These are phyloP conservation scores for Zymoseptoria ardabiliae DNA, from an alignment of 2,329 filamentous ascomycete genomes.

Conservation along the genomic window DNA sequence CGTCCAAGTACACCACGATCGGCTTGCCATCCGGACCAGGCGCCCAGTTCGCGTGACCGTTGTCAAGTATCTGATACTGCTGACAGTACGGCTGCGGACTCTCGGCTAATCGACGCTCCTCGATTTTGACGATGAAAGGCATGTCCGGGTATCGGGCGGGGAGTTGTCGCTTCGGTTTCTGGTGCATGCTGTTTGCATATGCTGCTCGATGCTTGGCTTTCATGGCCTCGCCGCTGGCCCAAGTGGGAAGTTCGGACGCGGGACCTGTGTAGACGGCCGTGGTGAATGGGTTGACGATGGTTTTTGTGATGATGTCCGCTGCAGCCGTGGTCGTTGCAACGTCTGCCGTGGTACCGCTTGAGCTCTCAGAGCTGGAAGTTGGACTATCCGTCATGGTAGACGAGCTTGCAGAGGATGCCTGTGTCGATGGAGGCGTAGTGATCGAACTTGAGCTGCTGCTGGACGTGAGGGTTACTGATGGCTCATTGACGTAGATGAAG, in stretches of 20 bases:
- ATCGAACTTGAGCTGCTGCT: constrained; percentile 6
- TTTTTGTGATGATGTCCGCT: constrained; percentile 10
- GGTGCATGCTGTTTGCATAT: not conserved
- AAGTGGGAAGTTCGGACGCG: constrained; percentile 6
- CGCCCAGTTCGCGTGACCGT: constrained; percentile 39
- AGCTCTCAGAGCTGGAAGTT: not conserved
- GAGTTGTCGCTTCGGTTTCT: constrained; percentile 9
- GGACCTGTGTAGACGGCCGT: constrained; percentile 18
- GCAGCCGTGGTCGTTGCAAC: constrained; percentile 5
- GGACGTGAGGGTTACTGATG: constrained; percentile 30
- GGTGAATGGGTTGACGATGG: constrained; percentile 10
- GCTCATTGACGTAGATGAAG: constrained; percentile 56
- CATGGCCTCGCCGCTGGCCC: constrained; percentile 1
- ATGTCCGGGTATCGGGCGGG: constrained; percentile 12
- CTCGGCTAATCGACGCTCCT: constrained; percentile 50
- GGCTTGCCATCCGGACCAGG: constrained; percentile 29
- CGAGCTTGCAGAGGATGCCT: constrained; percentile 5
- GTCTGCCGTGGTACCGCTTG: constrained; percentile 4
- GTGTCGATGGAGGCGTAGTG: not conserved
- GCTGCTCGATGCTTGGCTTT: not conserved
- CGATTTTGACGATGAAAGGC: constrained; percentile 57
- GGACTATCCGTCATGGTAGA: constrained; percentile 6
- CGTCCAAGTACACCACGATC: constrained; percentile 34
- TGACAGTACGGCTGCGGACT: constrained; percentile 52
- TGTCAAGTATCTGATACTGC: constrained; percentile 53